Base-by-base conservation (phyloP, 78 protist genomes). In the Tieghemostelium lacteum region DNA sequence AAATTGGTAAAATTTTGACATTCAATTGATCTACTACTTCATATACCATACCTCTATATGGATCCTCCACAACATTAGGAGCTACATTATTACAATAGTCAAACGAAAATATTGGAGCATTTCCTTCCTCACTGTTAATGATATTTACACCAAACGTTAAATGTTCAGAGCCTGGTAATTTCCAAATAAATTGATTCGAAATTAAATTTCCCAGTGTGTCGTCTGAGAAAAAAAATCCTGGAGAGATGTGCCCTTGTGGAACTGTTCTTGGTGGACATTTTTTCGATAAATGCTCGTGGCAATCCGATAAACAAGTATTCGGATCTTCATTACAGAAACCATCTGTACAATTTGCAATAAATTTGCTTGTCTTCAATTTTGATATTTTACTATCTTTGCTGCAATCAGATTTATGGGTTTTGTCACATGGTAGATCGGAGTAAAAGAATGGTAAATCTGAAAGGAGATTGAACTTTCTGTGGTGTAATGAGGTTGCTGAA, bases 121-220 rank as follows among this genome's bases (percentile, higher is more conserved):
- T 14, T 28, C 52, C 31, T 73, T 8, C 39, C 5, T 33, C 54
- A 20, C 67, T 65, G 33, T 14, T 34, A 22, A 73, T 12, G 22
- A 73, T 29, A 73, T 73, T 57, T 29, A 73, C 36, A 7, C 80
- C 80, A 73, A 55, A 73, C n/a, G 63, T 57, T 5, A 73, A 55
- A n/a, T 73, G 65, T 34, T 73, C 80, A 33, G 66, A 55, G 1
- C 80, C 80, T n/a, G 80, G 66, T 17, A 57, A 7, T 17, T 28
- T 7, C 80, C 80, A 73, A 1, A 73, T 34, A 58, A 19, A 55
- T 55, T 73, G 80, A 57, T 73, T 73, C 3, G 24, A 24, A 34
- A 73, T 54, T 6, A 73, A 28, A n/a, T 28, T 50, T 20, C 80
- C 80, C 2, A 73, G 24, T n/a, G 31, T 73, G 8, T 54, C 74